Percentiles rank a stretch among this genome's conserved stretches.
Evolutionary conservation across 768 basidiomycete genomes (phyloP).

Genomic region (Kwoniella bestiolae): DNA sequence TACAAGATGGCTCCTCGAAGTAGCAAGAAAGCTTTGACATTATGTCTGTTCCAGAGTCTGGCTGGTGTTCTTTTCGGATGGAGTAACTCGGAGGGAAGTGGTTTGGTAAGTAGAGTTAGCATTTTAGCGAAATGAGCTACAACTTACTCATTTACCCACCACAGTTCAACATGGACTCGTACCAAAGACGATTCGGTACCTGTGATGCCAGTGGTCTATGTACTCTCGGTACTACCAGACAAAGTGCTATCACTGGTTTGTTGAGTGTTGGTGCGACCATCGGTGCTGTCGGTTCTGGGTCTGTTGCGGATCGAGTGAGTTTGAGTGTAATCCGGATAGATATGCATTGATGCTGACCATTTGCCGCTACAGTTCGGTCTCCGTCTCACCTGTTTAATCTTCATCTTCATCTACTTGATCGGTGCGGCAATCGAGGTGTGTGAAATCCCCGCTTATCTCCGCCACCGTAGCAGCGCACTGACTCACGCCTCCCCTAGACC

Average conservation of each 20-base stretch:
- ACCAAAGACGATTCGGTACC: constrained; percentile 47
- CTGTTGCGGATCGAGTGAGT: constrained; percentile 41
- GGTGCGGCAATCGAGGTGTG: constrained; percentile 55
- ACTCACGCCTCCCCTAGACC: constrained; percentile 14
- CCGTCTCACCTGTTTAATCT: constrained; percentile 49
- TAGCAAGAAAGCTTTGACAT: constrained; percentile 48
- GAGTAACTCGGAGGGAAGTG: constrained; percentile 53
- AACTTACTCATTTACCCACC: too few species aligned
- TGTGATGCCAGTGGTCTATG: constrained; percentile 46
- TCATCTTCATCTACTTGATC: constrained; percentile 52
- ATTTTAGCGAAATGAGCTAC: neutral
- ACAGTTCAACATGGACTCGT: constrained; percentile 49
- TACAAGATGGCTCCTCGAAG: constrained; percentile 27
- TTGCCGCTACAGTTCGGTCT: constrained; percentile 42
- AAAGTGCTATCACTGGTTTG: constrained; percentile 54
- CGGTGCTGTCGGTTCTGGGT: constrained; percentile 52
- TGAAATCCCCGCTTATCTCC: neutral
- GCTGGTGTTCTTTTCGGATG: constrained; percentile 56
- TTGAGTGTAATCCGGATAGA: neutral
- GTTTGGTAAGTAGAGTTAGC: constrained; percentile 36
- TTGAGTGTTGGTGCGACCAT: constrained; percentile 53
- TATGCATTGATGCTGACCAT: neutral
- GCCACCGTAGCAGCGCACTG: neutral
- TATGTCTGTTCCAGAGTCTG: constrained; percentile 55
- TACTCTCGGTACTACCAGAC: constrained; percentile 46